Evolutionary conservation across 23 red algal species (phyloP).

Genomic region (Gracilaria vermiculophylla): DNA sequence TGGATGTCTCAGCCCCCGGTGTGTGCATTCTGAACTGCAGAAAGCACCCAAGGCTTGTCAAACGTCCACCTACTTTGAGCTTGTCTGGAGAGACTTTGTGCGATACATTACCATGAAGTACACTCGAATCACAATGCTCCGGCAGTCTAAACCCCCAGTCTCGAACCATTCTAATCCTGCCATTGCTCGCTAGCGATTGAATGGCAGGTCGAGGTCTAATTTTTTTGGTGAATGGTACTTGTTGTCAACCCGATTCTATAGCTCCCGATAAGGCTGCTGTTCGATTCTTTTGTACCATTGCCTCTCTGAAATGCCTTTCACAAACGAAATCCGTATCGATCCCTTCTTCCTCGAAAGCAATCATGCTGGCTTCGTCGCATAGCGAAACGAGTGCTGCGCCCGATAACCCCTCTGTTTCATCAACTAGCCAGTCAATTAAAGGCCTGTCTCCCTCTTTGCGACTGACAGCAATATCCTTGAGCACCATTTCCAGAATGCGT

Average conservation of each 20-base stretch:
- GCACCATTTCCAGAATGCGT: constrained; percentile 33
- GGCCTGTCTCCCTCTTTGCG: background rate
- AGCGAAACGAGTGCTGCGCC: constrained; percentile 23
- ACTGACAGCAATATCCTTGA: background rate
- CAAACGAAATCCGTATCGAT: background rate
- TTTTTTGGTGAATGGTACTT: background rate
- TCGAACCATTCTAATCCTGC: background rate
- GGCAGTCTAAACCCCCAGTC: background rate
- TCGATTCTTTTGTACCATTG: background rate
- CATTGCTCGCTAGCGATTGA: background rate
- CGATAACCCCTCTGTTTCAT: background rate
- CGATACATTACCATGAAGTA: constrained; percentile 85
- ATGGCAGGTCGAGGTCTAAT: background rate
- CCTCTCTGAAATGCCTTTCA: background rate
- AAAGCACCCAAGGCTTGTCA: constrained; percentile 6
- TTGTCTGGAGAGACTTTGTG: constrained; percentile 96
- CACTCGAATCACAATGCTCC: constrained; percentile 1
- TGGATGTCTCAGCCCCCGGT: constrained; percentile 85
- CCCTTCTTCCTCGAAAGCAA: constrained; percentile 27
- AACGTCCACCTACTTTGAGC: constrained; percentile 79
- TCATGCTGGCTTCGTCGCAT: constrained; percentile 38
- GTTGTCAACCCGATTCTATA: background rate
- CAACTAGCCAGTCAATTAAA: background rate
- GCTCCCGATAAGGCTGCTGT: background rate
- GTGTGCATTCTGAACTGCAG: constrained; percentile 51